Evolutionary conservation across 345 rosid genomes (phyloP).

Genomic region (Cardiospermum halicacabum): DNA sequence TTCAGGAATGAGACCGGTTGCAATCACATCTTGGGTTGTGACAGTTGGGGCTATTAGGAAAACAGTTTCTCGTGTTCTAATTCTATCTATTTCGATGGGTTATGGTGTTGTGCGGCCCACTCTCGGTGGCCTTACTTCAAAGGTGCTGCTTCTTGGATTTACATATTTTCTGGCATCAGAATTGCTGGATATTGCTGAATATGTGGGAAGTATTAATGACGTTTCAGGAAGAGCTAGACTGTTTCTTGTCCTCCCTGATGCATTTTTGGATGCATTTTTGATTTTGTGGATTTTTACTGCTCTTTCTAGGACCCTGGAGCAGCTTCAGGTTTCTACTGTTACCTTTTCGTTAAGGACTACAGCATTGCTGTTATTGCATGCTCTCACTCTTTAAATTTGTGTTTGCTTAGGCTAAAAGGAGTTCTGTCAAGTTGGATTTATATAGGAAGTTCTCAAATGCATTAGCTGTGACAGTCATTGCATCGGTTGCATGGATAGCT

Average conservation of each 20-base stretch:
- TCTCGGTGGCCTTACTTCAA: conserved; percentile 94
- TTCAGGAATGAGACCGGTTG: conserved; percentile 73
- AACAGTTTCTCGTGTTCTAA: conserved; percentile 68
- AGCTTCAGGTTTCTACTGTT: conserved; percentile 51
- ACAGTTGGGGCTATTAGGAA: conserved; percentile 82
- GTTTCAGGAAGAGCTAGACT: conserved; percentile 86
- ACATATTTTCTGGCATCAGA: conserved; percentile 94
- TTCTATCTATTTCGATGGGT: conserved; percentile 90
- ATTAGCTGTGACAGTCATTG: conserved; percentile 69
- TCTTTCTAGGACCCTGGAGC: conserved; percentile 79
- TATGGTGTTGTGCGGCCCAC: conserved; percentile 97
- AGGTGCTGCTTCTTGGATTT: conserved; percentile 80
- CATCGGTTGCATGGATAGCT: conserved; percentile 83
- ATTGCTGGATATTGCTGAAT: conserved; percentile 76
- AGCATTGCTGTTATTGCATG: not conserved
- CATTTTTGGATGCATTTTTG: conserved; percentile 91
- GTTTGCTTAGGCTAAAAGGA: conserved; percentile 62
- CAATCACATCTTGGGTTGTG: conserved; percentile 83
- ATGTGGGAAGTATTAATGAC: conserved; percentile 85
- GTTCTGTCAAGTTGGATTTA: conserved; percentile 76
- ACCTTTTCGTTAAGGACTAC: not conserved
- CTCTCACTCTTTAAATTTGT: conserved; percentile 6
- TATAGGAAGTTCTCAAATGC: conserved; percentile 97
- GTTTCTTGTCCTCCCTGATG: conserved; percentile 84
- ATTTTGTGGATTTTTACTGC: conserved; percentile 92